phyloP scores from a whole-genome alignment of 129 eudicot species.

The Chrysanthemum lavandulifolium region DNA sequence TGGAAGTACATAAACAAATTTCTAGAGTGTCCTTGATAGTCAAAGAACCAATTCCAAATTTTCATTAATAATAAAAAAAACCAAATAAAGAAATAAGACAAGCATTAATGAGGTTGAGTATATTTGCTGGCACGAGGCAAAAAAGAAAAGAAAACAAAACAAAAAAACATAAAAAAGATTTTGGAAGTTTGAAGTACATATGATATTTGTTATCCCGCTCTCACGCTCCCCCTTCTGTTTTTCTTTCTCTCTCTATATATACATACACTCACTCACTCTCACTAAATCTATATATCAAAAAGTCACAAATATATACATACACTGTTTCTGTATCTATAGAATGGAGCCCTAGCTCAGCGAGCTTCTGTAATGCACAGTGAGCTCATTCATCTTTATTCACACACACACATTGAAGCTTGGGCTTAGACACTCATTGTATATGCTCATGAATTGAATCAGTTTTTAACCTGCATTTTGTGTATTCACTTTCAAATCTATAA shows the following conservation, averaged over 20 bases:
- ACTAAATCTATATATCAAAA: not conserved
- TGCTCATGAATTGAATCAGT: not conserved
- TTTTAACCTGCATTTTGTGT: not conserved
- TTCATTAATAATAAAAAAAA: too few species aligned
- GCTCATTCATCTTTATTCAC: not conserved
- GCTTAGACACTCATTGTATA: not conserved
- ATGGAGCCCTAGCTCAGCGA: constrained; percentile 40
- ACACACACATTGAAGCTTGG: not conserved
- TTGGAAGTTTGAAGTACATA: constrained; percentile 44
- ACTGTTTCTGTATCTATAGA: constrained; percentile 12
- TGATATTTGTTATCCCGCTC: constrained; percentile 43
- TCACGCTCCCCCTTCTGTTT: constrained; percentile 37
- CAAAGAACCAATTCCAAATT: too few species aligned
- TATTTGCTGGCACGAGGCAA: not conserved
- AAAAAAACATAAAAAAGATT: not conserved
- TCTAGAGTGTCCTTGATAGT: too few species aligned
- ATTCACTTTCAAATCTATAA: constrained; percentile 17
- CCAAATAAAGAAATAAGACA: not conserved
- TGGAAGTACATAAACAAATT: too few species aligned
- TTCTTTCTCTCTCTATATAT: constrained; percentile 9
- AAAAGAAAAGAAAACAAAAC: too few species aligned
- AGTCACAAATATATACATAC: not conserved
- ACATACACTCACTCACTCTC: not conserved
- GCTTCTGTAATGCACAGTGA: constrained; percentile 32
- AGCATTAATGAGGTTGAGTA: constrained; percentile 7